These are phyloP conservation scores for Dothideomycetes sp. DNA, from an alignment of 2,329 filamentous ascomycete genomes.

Conservation along the genomic window DNA sequence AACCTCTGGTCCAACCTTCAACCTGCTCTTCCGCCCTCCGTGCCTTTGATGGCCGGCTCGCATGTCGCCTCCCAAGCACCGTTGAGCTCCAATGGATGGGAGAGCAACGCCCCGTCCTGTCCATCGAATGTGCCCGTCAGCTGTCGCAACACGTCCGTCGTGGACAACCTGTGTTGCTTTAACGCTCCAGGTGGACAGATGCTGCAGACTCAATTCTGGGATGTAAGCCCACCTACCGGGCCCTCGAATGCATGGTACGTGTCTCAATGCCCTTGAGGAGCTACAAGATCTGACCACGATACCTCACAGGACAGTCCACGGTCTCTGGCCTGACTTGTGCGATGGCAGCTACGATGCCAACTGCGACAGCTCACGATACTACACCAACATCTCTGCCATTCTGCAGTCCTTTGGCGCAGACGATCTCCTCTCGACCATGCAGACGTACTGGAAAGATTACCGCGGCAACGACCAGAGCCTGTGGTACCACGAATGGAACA, in stretches of 20 bases:
- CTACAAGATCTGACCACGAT: background rate
- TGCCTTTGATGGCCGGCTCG: conserved; percentile 1
- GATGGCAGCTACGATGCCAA: conserved; percentile 57
- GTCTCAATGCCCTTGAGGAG: too few relatives aligned
- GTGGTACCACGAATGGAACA: conserved; percentile 63
- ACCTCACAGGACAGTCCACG: background rate
- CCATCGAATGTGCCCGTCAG: conserved; percentile 38
- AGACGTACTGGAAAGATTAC: conserved; percentile 61
- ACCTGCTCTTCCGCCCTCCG: background rate
- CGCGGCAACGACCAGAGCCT: conserved; percentile 51
- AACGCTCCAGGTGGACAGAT: conserved; percentile 61
- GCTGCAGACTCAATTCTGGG: conserved; percentile 70
- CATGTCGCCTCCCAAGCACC: conserved; percentile 4
- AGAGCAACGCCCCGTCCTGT: conserved; percentile 15
- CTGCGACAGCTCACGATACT: conserved; percentile 52
- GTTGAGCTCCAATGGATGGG: conserved; percentile 1
- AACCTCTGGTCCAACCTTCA: conserved; percentile 9
- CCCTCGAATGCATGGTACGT: conserved; percentile 56
- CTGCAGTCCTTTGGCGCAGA: conserved; percentile 42
- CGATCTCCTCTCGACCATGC: conserved; percentile 55
- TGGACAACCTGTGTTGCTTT: conserved; percentile 62
- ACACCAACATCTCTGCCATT: conserved; percentile 55
- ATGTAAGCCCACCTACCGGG: conserved; percentile 52
- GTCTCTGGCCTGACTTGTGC: conserved; percentile 41
- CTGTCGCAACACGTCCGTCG: conserved; percentile 51